Evolutionary conservation across 768 basidiomycete genomes (phyloP), one percentile per base, ranked within the genome.

Genomic region (Cystobasidiopsis lactophilus): DNA sequence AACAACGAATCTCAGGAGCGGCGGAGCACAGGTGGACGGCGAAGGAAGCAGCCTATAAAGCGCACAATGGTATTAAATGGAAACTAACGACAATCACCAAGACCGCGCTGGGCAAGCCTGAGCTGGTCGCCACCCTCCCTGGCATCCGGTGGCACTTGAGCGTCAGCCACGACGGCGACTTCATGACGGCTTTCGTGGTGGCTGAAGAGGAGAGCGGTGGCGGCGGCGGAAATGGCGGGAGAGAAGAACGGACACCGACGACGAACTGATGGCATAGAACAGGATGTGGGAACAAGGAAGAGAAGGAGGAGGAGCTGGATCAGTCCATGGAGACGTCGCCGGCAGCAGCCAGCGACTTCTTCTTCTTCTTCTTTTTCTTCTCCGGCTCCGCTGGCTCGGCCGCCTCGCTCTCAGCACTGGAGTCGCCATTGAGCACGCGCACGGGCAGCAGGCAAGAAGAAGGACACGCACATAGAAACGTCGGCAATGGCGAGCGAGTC

Each of bases 1-100:
- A n/a, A 45, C 24, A 27, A 24, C 14, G 3, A n/a, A n/a, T n/a
- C n/a, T n/a, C n/a, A n/a, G n/a, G n/a, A 35, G 30, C 2, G 24
- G 5, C 11, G 13, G n/a, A 35, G 21, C 5, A 41, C 51, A 59
- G 58, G 23, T 59, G 58, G 58, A 55, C 58, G 21, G 58, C 58
- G 18, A 59, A 59, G 48, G 58, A 59, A 58, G 58, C 58, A 10
- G 53, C 57, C 10, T 59, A 59, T 45, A 59, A 59, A 40, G 58
- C 58, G 19, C 31, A 49, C 33, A 9, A 35, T 23, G 35, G 18
- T 3, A 33, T 50, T 11, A 45, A 30, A 11, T 59, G 58, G 58
- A 58, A 59, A 35, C 58, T 58, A 13, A 31, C 58, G 19, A 38
- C 50, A 31, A 39, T 58, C 27, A 48, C 44, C 68, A 69, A 43